Base-by-base conservation (phyloP, 805 yeast genomes). In the Pichia rugopelliculosa region DNA sequence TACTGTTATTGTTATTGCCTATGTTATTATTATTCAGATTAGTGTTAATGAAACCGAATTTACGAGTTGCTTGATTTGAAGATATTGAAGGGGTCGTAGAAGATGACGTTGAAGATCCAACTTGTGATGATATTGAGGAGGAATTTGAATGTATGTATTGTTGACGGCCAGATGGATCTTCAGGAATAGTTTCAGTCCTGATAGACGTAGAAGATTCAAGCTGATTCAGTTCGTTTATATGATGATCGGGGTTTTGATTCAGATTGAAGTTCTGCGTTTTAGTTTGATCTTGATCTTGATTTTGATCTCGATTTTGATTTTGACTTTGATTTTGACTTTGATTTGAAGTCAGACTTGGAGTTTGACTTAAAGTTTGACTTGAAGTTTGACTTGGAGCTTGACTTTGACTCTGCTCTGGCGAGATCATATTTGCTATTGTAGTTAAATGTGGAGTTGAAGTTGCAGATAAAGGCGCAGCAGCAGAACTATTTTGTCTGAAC, bases 401-500 rank as follows among this genome's bases (percentile, higher is more conserved):
- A 24, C 8, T 24, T 24, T 24, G 25, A 9, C 9, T 24, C 9
- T 30, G 34, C 8, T 30, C 34, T 15, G 34, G 10, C n/a, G 18
- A 13, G 18, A 4, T 30, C 18, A n/a, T n/a, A n/a, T 15, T 30
- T 11, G 34, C 6, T 30, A 11, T 8, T n/a, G 34, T 6, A n/a
- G 10, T 30, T 30, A 18, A 15, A 15, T 30, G 15, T 37, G 39
- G 38, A 10, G 42, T 10, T 10, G 37, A 23, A 11, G 44, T 34
- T 18, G 48, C 10, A 33, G 53, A 26, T 13, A 57, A 20, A 17
- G 51, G 41, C 2, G 53, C 27, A 1, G 42, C 45, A 5, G 47
- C 23, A 3, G 50, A 39, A 20, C 47, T 48, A 12, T 59, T 48
- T 36, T 56, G 65, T 44, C 64, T 60, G 47, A 64, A 64, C 15